These are phyloP conservation scores for Peziza echinospora DNA, from an alignment of 495 filamentous ascomycete genomes.

Conservation along the genomic window DNA sequence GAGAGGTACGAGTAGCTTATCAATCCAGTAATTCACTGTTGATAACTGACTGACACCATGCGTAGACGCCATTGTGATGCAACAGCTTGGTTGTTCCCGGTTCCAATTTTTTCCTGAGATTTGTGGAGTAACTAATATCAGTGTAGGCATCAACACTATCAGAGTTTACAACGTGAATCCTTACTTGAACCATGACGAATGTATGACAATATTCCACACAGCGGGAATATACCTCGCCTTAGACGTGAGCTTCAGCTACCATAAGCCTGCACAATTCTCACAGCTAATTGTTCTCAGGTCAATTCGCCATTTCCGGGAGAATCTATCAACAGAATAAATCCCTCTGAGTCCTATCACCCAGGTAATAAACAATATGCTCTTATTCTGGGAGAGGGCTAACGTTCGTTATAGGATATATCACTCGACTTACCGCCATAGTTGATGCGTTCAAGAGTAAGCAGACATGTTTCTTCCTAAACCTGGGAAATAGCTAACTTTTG, in stretches of 20 bases:
- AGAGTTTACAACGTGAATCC: constrained; percentile 86
- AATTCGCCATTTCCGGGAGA: constrained; percentile 71
- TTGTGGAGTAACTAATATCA: neutral
- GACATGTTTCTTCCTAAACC: too few relatives aligned
- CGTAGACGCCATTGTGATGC: constrained; percentile 71
- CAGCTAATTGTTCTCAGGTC: constrained; percentile 43
- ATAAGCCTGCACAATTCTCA: constrained; percentile 26
- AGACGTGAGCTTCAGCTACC: constrained; percentile 21
- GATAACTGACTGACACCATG: neutral
- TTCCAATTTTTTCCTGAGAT: constrained; percentile 11
- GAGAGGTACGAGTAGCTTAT: constrained; percentile 30
- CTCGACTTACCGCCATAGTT: constrained; percentile 69
- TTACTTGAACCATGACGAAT: constrained; percentile 63
- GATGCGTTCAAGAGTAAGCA: constrained; percentile 46
- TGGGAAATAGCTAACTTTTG: neutral
- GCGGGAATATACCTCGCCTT: constrained; percentile 39
- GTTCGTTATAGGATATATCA: too few relatives aligned
- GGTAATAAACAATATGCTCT: too few relatives aligned
- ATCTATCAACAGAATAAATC: constrained; percentile 47
- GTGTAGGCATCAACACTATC: constrained; percentile 54
- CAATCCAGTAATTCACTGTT: neutral
- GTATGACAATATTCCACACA: constrained; percentile 77
- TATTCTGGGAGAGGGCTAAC: too few relatives aligned
- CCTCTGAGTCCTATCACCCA: constrained; percentile 46
- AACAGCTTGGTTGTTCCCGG: constrained; percentile 37